These are phyloP conservation scores for Tephrocybe sp. DNA, from an alignment of 768 basidiomycete species.

Conservation along the genomic window DNA sequence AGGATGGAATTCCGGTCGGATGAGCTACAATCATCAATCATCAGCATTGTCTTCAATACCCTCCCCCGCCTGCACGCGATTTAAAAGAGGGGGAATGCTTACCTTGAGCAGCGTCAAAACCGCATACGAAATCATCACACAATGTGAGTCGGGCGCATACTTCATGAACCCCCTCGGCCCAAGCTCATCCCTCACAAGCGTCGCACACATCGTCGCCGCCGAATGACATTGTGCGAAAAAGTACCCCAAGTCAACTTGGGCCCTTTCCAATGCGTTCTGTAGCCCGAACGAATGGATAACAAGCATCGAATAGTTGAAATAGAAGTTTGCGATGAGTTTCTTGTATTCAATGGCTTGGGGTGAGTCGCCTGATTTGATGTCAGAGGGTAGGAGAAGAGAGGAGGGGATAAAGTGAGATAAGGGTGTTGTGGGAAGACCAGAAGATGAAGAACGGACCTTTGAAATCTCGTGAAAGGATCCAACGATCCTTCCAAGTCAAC, in stretches of 20 bases:
- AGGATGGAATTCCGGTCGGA: slow-evolving; percentile 79
- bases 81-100: too few relatives aligned
- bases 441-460: slow-evolving; percentile 22
- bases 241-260: slow-evolving; percentile 70
- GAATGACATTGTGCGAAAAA: slow-evolving; percentile 81
- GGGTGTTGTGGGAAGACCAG: too few relatives aligned
- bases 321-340: slow-evolving; percentile 60
- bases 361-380: slow-evolving; percentile 24
- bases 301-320: slow-evolving; percentile 81
- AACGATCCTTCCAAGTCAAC: slow-evolving; percentile 51
- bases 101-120: slow-evolving; percentile 92
- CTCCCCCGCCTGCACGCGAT: neutral
- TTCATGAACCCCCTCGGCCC: slow-evolving; percentile 74
- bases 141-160: slow-evolving; percentile 88
- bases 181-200: slow-evolving; percentile 73
- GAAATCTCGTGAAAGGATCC: slow-evolving; percentile 41
- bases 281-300: slow-evolving; percentile 95
- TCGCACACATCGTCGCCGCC: slow-evolving; percentile 66
- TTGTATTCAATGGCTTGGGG: slow-evolving; percentile 39
- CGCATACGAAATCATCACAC: slow-evolving; percentile 90
- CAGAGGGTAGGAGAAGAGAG: neutral
- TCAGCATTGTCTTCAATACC: neutral
- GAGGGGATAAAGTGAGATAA: too few relatives aligned
- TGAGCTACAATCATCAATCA: slow-evolving; percentile 46
- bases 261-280: slow-evolving; percentile 88